Percentiles rank a stretch among this genome's conserved stretches.
Conservation (phyloP, 2,329 filamentous ascomycete genomes). For the Ascochyta rabiei region DNA sequence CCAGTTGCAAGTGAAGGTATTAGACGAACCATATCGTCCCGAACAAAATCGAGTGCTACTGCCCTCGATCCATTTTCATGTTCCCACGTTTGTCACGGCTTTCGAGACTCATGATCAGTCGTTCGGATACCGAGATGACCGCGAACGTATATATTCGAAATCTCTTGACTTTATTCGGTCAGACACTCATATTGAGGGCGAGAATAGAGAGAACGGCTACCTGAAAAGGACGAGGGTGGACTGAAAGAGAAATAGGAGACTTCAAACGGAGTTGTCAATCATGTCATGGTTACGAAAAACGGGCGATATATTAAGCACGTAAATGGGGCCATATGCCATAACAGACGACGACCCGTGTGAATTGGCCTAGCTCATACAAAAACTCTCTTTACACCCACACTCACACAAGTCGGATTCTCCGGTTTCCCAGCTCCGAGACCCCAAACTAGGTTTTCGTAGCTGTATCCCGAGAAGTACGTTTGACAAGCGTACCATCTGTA, state of each 20-base stretch:
- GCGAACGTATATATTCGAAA: too few species aligned
- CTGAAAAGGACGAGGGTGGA: not conserved
- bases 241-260: not conserved
- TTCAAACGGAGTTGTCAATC: not conserved
- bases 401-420: slow-evolving; percentile 55
- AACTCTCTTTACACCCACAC: slow-evolving; percentile 50
- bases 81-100: too few species aligned
- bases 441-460: slow-evolving; percentile 54
- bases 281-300: not conserved
- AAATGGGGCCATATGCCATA: too few species aligned
- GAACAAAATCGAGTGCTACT: too few species aligned
- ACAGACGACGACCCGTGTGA: too few species aligned
- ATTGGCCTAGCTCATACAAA: slow-evolving; percentile 14
- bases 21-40: too few species aligned
- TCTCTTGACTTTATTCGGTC: too few species aligned
- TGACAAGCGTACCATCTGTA: slow-evolving; percentile 55
- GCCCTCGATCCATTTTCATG: too few species aligned
- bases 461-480: slow-evolving; percentile 51
- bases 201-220: not conserved
- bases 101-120: too few species aligned
- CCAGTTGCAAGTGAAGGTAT: not conserved
- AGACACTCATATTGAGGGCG: not conserved
- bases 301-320: too few species aligned
- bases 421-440: slow-evolving; percentile 48
- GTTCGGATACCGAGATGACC: too few species aligned